Evolutionary conservation across 371 early-diverging fungal genomes (phyloP), one percentile per base, ranked within the genome.

Genomic region (Mortierella sp.): DNA sequence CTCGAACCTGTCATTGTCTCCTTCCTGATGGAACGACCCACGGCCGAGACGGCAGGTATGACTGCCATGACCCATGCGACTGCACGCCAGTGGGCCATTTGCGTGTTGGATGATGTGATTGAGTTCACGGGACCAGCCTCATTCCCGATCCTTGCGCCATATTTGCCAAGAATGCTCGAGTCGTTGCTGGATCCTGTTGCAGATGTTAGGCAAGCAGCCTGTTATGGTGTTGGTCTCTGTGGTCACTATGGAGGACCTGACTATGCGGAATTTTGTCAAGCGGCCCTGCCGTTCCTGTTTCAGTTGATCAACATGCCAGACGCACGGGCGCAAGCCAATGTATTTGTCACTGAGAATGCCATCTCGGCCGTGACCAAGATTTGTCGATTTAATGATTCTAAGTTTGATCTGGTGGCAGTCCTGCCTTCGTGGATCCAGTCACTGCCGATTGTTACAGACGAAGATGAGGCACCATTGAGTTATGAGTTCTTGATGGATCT

Each of bases 311-410:
- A 88, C 59, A 83, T 83, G n/a, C 86, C 90, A 1, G 89, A 89
- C 29, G 81, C 94, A 2, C 89, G 93, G 25, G 81, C 80, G 4
- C 82, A 86, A 9, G 95, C 91, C 44, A 91, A 93, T 60, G 81
- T 94, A 7, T 88, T 86, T 60, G 95, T 93, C 0, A 95, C 95
- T 0, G 99, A 98, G 82, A 98, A 97, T 69, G 94, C 93, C 16
- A 87, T 96, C 18, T 86, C 96, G 15, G 96, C 98, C 9, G 81
- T 98, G 46, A 92, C 93, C 62, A 98, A 97, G 85, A 92, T 97
- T 47, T 89, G 91, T 82, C 86, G 89, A 62, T 92, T 85, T 76
- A 88, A 88, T 70, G 68, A 74, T 56, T 71, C 76, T 60, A 85
- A 88, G 68, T 81, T 90, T 63, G 90, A 93, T 70, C 72, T 88